These are phyloP conservation scores for Lolium perenne DNA, from an alignment of 176 grass and related monocot genomes.

Conservation along the genomic window DNA sequence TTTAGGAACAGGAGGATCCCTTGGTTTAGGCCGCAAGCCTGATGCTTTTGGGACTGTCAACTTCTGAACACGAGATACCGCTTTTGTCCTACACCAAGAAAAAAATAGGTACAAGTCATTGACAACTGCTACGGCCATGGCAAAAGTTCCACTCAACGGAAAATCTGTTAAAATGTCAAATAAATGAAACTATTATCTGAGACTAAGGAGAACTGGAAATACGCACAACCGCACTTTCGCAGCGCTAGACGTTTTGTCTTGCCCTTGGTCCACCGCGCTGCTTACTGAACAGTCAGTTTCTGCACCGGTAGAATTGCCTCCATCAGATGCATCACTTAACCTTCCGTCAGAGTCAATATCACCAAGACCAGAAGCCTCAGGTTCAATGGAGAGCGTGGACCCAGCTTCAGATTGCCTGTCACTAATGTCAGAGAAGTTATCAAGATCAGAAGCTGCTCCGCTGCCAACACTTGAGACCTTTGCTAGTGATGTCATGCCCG, in stretches of 20 bases:
- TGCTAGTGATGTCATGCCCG: constrained; percentile 66
- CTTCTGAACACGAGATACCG: constrained; percentile 65
- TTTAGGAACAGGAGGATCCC: constrained; percentile 60
- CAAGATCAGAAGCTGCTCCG: constrained; percentile 54
- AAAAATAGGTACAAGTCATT: constrained; percentile 9
- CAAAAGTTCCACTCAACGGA: background rate
- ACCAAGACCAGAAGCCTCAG: constrained; percentile 56
- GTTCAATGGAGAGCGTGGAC: constrained; percentile 58
- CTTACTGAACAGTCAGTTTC: constrained; percentile 73
- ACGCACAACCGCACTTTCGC: constrained; percentile 77
- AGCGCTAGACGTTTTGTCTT: constrained; percentile 51
- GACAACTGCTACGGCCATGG: background rate
- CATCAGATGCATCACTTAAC: constrained; percentile 83
- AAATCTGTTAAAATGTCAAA: constrained; percentile 26
- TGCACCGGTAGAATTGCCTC: constrained; percentile 53
- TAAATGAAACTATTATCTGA: constrained; percentile 29
- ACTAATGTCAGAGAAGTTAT: constrained; percentile 66
- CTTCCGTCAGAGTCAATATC: constrained; percentile 74
- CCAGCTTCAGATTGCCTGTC: constrained; percentile 76
- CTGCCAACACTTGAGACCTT: constrained; percentile 48
- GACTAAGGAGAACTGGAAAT: constrained; percentile 12
- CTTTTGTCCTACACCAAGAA: constrained; percentile 56
- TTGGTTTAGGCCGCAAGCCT: constrained; percentile 66
- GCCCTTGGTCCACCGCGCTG: constrained; percentile 53
- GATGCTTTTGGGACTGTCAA: constrained; percentile 59